These are phyloP conservation scores for Strigomonas culicis DNA, from an alignment of 208 protist species.

Conservation along the genomic window DNA sequence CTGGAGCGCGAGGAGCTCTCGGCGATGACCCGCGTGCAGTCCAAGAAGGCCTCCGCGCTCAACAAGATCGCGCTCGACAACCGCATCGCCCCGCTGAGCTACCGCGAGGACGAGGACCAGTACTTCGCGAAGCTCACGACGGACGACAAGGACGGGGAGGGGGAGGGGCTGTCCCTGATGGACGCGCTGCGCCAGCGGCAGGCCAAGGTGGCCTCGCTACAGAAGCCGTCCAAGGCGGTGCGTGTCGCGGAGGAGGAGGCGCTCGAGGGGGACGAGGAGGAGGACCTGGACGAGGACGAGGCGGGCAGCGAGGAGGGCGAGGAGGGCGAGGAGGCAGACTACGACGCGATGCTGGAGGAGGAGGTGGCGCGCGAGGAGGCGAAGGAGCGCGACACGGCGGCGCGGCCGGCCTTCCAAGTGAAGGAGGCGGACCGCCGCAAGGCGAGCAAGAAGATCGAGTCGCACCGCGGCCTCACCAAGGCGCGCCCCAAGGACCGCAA, in stretches of 20 bases:
- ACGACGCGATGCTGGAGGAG: constrained; percentile 66
- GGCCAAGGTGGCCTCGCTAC: constrained; percentile 27
- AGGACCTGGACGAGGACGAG: constrained; percentile 24
- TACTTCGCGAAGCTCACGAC: constrained; percentile 84
- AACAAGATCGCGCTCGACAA: constrained; percentile 39
- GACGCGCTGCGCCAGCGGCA: constrained; percentile 67
- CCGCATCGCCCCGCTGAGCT: constrained; percentile 59
- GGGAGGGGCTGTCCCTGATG: constrained; percentile 68
- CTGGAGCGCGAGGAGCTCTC: constrained; percentile 81
- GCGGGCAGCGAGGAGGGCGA: constrained; percentile 17
- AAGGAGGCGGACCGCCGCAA: constrained; percentile 80
- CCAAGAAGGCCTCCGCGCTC: constrained; percentile 60
- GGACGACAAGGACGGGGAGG: constrained; percentile 20
- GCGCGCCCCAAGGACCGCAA: constrained; percentile 88
- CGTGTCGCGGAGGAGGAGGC: constrained; percentile 4
- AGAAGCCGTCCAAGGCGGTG: constrained; percentile 17
- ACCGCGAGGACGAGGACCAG: constrained; percentile 89
- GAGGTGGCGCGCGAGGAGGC: constrained; percentile 44
- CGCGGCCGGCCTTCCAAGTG: constrained; percentile 14
- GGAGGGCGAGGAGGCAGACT: constrained; percentile 27
- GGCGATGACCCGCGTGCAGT: constrained; percentile 80
- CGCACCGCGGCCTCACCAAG: constrained; percentile 86
- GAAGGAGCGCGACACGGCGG: constrained; percentile 6
- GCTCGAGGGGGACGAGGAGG: constrained; percentile 25
- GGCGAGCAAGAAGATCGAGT: constrained; percentile 80